Percentiles rank a stretch among this genome's conserved stretches.
phyloP scores from a whole-genome alignment of 768 basidiomycete genomes.

The Cyclocybe aegerita region DNA sequence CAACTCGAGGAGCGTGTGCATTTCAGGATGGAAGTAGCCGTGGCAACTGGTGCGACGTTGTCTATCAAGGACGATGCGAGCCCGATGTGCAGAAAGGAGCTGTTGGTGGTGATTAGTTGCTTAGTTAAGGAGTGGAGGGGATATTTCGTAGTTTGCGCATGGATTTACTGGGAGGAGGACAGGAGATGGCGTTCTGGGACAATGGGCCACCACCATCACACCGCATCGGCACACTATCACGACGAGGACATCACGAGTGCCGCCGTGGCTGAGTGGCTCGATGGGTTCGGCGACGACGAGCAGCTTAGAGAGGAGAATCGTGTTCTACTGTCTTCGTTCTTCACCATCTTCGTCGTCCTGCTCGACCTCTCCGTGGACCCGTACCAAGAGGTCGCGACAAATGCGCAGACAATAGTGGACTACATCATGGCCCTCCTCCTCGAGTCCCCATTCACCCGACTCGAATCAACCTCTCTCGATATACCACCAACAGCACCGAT shows the following conservation, averaged over 20 bases:
- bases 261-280: constrained; percentile 79
- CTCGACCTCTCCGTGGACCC: constrained; percentile 92
- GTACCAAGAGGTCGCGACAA: constrained; percentile 87
- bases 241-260: constrained; percentile 75
- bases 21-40: constrained; percentile 87
- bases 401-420: constrained; percentile 89
- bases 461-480: constrained; percentile 67
- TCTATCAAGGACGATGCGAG: constrained; percentile 92
- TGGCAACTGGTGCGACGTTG: constrained; percentile 86
- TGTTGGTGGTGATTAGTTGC: constrained; percentile 87
- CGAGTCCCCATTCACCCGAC: constrained; percentile 82
- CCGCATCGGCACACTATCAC: constrained; percentile 27
- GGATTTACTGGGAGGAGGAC: constrained; percentile 96
- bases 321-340: constrained; percentile 87
- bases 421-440: constrained; percentile 88
- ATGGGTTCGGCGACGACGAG: constrained; percentile 65
- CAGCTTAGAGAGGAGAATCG: constrained; percentile 73
- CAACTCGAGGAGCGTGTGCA: constrained; percentile 78
- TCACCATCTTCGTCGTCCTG: constrained; percentile 86
- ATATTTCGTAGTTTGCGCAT: constrained; percentile 93
- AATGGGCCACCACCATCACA: constrained; percentile 25
- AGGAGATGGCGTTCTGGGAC: constrained; percentile 54
- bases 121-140: constrained; percentile 96
- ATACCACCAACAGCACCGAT: constrained; percentile 42
- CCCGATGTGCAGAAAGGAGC: constrained; percentile 94